Base-by-base conservation (phyloP, 805 yeast species). In the Crinitomyces ghanaensis region DNA sequence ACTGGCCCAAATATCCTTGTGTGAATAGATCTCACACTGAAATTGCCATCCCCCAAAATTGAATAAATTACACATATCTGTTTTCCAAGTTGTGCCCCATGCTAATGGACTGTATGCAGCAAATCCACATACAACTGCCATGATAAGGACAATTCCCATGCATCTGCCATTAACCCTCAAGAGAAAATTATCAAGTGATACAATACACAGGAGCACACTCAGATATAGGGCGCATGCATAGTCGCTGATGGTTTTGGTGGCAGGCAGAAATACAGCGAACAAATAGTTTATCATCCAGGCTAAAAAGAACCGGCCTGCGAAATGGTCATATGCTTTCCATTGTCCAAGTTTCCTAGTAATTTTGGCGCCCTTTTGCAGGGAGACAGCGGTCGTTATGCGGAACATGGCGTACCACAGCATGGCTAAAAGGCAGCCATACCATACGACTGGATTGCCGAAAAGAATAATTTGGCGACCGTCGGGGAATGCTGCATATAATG, bases 171-270 rank as follows among this genome's bases (percentile, higher is more conserved):
- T n/a, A n/a, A n/a, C n/a, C n/a, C n/a, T n/a, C n/a, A n/a, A n/a
- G n/a, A n/a, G n/a, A n/a, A n/a, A n/a, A n/a, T n/a, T n/a, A 34
- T 2, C 34, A 23, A 24, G 31, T 26, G 19, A 21, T 12, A 18
- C 36, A 12, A 34, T 12, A 26, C 14, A 25, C 22, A n/a, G 23
- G 2, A 30, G 34, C 74, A 59, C 61, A 30, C 77, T 79, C 53
- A 83, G 81, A 58, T 80, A 83, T 34, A 77, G 69, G 1, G 93
- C 78, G 39, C 94, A 93, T 44, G 83, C 56, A 51, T 83, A 83
- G 55, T 82, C 93, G 52, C 80, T 62, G 58, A 83, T 80, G 79
- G 57, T 58, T 78, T 91, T 62, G 91, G 71, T 19, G 73, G 78
- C 93, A 77, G 80, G 24, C 32, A 80, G 61, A 59, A 71, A 77